phyloP scores from a whole-genome alignment of 1,284 basidiomycete species.

The Sutorius eximius region DNA sequence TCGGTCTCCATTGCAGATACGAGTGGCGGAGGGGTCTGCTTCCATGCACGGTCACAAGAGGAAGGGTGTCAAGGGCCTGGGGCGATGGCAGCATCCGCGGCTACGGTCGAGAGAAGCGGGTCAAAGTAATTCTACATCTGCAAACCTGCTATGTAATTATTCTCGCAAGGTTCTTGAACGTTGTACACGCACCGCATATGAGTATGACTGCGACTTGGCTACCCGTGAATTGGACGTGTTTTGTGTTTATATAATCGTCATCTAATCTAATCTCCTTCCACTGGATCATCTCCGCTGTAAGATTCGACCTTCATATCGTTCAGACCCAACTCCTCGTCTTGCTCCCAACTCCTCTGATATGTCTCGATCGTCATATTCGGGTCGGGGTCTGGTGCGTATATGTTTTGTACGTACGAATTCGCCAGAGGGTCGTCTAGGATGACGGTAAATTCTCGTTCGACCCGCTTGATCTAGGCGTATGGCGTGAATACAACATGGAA shows the following conservation, averaged over 20 bases:
- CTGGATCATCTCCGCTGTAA: conserved; percentile 49
- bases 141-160: too few species aligned
- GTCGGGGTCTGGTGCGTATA: conserved; percentile 91
- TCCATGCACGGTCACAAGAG: not conserved
- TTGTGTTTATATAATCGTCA: too few species aligned
- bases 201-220: not conserved
- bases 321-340: conserved; percentile 94
- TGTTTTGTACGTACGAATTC: conserved; percentile 95
- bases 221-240: not conserved
- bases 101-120: too few species aligned
- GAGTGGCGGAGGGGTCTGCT: not conserved
- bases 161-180: too few species aligned
- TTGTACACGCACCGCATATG: too few species aligned
- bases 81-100: too few species aligned
- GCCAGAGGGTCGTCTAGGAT: conserved; percentile 95
- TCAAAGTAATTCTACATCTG: too few species aligned
- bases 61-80: too few species aligned
- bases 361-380: conserved; percentile 85
- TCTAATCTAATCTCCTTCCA: conserved; percentile 6
- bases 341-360: conserved; percentile 86
- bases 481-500: not conserved
- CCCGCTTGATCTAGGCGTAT: conserved; percentile 66
- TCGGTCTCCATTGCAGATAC: too few species aligned
- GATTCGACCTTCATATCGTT: conserved; percentile 96
- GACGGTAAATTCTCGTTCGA: conserved; percentile 80